phyloP scores from a whole-genome alignment of 495 filamentous ascomycete species.

The Evernia prunastri region DNA sequence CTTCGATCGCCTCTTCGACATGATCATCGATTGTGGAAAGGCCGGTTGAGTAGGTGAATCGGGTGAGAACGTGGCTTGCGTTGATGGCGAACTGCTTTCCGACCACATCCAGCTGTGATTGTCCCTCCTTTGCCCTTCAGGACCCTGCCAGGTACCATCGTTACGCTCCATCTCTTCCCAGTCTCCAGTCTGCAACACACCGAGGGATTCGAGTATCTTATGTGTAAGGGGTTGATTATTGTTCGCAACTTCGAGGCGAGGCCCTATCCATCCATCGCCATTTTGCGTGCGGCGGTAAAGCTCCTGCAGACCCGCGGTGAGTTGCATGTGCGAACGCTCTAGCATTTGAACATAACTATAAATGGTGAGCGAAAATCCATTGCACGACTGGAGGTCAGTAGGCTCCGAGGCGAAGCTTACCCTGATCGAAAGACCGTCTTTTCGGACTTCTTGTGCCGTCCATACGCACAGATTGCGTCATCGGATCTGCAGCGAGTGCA shows the following conservation, averaged over 20 bases:
- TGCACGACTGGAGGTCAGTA: not conserved
- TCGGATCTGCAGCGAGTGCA: slow-evolving; percentile 52
- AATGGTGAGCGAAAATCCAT: not conserved
- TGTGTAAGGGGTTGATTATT: slow-evolving; percentile 57
- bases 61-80: not conserved
- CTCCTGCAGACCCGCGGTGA: slow-evolving; percentile 55
- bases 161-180: slow-evolving; percentile 1
- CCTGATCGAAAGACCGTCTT: slow-evolving; percentile 56
- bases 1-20: slow-evolving; percentile 10
- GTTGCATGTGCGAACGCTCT: slow-evolving; percentile 57
- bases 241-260: slow-evolving; percentile 41
- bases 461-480: slow-evolving; percentile 55
- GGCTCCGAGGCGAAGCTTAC: slow-evolving; percentile 32
- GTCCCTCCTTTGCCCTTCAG: not conserved
- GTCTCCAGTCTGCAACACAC: slow-evolving; percentile 42
- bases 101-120: not conserved
- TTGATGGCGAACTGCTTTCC: not conserved
- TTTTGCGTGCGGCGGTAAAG: slow-evolving; percentile 49
- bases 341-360: slow-evolving; percentile 61
- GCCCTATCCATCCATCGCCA: slow-evolving; percentile 50
- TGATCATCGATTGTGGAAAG: slow-evolving; percentile 8
- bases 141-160: not conserved
- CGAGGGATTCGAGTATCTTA: slow-evolving; percentile 53
- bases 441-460: slow-evolving; percentile 52
- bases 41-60: slow-evolving; percentile 11